Percentiles rank a stretch among this genome's conserved stretches.
phyloP scores from a whole-genome alignment of 2,329 filamentous ascomycete genomes.

The Diaporthe humulicola region DNA sequence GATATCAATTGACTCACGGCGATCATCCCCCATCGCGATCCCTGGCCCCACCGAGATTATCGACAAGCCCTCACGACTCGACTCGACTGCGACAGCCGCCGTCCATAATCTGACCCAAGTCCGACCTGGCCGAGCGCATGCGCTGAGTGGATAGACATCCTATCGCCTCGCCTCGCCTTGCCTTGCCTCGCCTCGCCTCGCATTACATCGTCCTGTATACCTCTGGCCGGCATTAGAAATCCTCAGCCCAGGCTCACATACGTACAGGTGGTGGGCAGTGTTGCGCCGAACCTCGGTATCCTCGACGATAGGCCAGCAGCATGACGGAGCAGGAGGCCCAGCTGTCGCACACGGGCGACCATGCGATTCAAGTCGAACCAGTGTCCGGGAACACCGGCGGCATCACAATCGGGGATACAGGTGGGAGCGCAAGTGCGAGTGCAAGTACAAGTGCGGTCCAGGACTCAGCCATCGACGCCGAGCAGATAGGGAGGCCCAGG shows the following conservation, averaged over 20 bases:
- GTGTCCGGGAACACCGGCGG: not conserved
- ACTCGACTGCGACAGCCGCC: conserved; percentile 1
- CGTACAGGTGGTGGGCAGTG: not conserved
- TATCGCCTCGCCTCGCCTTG: not conserved
- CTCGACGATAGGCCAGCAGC: not conserved
- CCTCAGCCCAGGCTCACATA: not conserved
- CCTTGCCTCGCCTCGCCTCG: not conserved
- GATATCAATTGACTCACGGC: conserved; percentile 18
- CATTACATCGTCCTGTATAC: not conserved
- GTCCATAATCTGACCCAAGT: not conserved
- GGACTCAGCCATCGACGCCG: conserved; percentile 33
- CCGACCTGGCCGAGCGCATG: conserved; percentile 2
- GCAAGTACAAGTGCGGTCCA: not conserved
- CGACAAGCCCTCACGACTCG: not conserved
- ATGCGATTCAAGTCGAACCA: not conserved
- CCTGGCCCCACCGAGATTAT: conserved; percentile 2
- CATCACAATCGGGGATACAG: not conserved
- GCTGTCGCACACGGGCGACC: conserved; percentile 3
- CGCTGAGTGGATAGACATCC: conserved; percentile 2
- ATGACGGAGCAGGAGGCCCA: conserved; percentile 26
- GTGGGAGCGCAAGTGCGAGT: not conserved
- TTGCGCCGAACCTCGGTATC: not conserved
- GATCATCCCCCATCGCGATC: not conserved
- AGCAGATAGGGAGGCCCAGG: conserved; percentile 47
- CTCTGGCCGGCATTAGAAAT: not conserved